These are phyloP conservation scores for Colletotrichum limetticola DNA, from an alignment of 2,329 filamentous ascomycete species.

Conservation along the genomic window DNA sequence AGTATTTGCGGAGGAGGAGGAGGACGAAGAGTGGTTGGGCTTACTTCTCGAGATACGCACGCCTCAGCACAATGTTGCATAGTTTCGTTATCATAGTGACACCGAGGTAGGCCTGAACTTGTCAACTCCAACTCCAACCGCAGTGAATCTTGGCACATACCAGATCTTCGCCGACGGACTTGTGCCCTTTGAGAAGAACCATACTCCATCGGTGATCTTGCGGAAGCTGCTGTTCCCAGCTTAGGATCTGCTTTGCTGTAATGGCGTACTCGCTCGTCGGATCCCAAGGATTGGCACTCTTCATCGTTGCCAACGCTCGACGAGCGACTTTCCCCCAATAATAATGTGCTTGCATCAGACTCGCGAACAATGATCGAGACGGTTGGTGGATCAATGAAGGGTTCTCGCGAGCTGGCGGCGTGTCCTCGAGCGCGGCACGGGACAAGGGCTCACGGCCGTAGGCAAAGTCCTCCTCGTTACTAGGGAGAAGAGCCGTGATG, in stretches of 20 bases:
- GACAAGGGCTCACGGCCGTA: constrained; percentile 57
- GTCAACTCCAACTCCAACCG: constrained; percentile 16
- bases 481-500: constrained; percentile 64
- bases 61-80: constrained; percentile 66
- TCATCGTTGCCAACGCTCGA: constrained; percentile 57
- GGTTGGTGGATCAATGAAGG: constrained; percentile 54
- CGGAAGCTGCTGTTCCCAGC: constrained; percentile 62
- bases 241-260: constrained; percentile 53
- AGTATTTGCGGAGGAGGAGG: not conserved
- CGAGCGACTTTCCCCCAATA: constrained; percentile 65
- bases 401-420: constrained; percentile 59
- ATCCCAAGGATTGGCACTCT: constrained; percentile 58
- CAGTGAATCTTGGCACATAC: constrained; percentile 44
- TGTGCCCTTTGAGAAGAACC: constrained; percentile 55
- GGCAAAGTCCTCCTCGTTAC: constrained; percentile 63
- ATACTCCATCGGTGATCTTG: constrained; percentile 59
- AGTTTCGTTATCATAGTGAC: constrained; percentile 66
- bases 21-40: constrained; percentile 26
- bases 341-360: constrained; percentile 64
- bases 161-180: constrained; percentile 59
- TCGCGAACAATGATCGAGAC: constrained; percentile 64
- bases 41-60: constrained; percentile 64
- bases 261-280: constrained; percentile 58
- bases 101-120: constrained; percentile 60
- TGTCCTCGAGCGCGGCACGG: constrained; percentile 64